phyloP scores from a whole-genome alignment of 2,329 filamentous ascomycete species.

The Claviceps capensis region DNA sequence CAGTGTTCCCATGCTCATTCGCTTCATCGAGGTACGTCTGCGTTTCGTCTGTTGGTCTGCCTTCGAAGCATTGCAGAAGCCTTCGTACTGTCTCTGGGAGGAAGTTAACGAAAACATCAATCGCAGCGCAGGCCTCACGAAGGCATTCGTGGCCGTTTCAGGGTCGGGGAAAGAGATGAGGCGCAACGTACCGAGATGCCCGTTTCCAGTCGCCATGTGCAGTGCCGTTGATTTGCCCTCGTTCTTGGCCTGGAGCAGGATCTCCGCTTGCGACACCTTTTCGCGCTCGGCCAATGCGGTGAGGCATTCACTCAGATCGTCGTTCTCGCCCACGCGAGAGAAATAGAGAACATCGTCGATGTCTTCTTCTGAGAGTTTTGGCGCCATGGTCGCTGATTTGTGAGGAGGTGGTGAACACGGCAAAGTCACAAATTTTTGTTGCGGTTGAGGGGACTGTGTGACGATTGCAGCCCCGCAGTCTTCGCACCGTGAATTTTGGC shows the following conservation, averaged over 20 bases:
- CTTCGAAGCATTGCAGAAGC: slow-evolving; percentile 29
- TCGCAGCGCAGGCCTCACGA: too few species aligned
- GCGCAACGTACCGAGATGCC: slow-evolving; percentile 55
- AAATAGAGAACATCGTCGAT: slow-evolving; percentile 89
- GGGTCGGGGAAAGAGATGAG: too few species aligned
- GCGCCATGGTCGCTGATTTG: slow-evolving; percentile 24
- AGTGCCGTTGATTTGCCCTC: slow-evolving; percentile 65
- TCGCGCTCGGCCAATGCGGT: slow-evolving; percentile 48
- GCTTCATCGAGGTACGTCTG: slow-evolving; percentile 48
- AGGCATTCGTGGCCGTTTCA: too few species aligned
- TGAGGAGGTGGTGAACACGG: slow-evolving; percentile 4
- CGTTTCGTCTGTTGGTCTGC: slow-evolving; percentile 25
- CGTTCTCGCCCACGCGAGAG: slow-evolving; percentile 61
- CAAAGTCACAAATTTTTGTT: slow-evolving; percentile 14
- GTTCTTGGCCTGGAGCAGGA: slow-evolving; percentile 60
- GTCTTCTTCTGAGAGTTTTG: slow-evolving; percentile 57
- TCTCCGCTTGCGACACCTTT: slow-evolving; percentile 41
- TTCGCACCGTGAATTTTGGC: slow-evolving; percentile 18
- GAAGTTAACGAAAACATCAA: neutral
- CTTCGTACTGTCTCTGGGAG: slow-evolving; percentile 29
- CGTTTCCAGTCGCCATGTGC: slow-evolving; percentile 90
- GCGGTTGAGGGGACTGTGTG: slow-evolving; percentile 27
- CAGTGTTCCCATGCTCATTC: slow-evolving; percentile 79
- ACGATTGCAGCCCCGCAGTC: slow-evolving; percentile 17
- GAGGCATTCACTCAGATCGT: slow-evolving; percentile 49